Evolutionary conservation across 106 monocot genomes (phyloP), one percentile per base, ranked within the genome.

Genomic region (Triglochin maritima): DNA sequence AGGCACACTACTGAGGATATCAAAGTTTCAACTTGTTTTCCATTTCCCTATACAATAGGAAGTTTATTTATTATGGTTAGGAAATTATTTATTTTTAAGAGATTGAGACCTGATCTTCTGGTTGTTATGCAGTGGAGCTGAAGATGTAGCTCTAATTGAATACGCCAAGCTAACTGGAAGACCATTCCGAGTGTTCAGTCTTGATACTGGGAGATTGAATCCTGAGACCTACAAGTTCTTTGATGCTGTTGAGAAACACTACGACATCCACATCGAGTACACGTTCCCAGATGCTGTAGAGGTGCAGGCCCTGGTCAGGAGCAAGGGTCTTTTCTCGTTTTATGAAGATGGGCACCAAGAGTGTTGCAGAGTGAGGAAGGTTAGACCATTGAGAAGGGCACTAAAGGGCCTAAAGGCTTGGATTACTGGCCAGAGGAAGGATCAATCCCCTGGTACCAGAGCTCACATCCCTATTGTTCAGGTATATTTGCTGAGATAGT

Each of bases 301-400:
- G 54, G 96, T 98, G 15, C 96, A 91, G 64, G 82, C 56, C 17
- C 82, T 98, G 9, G 96, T 98, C 16, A 80, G 96, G 47, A 80
- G 16, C 80, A 91, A 98, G 76, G 96, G 90, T 13, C 72, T 96
- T 46, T 96, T 96, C 78, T 96, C 95, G 4, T 90, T 96, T 79
- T 96, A 96, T 12, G 90, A 96, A 74, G 90, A 96, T 57, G 95
- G 95, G 3, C 95, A 96, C 81, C 95, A 91, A 59, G 91, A 96
- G 65, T 91, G 90, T 82, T 96, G 96, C 84, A 71, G 86, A 9
- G 83, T 84, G 16, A 80, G 96, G 67, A 96, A 91, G 72, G 95
- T 96, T 47, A 81, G 87, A 49, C 90, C 90, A 0, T 57, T 95
- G 57, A 80, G 87, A 51, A 77, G 85, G 64, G 87, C 90, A 9